Conservation (phyloP, 345 rosid species). For the Dipteronia sinensis region DNA sequence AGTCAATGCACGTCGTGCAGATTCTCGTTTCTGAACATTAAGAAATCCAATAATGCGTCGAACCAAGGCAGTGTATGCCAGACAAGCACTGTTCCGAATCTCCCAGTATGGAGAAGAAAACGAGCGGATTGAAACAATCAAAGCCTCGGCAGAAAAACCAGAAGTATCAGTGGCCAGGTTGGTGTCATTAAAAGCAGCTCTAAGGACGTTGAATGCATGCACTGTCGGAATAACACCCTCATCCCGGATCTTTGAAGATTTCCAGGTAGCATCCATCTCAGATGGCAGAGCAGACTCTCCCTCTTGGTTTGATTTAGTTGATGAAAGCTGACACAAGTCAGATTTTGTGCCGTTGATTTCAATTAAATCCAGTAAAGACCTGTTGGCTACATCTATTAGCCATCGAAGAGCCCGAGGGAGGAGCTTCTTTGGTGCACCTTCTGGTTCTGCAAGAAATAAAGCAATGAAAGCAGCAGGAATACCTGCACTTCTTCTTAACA, state of each 20-base stretch:
- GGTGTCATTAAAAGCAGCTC: conserved; percentile 90
- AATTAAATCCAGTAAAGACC: conserved; percentile 44
- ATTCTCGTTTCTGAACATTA: conserved; percentile 88
- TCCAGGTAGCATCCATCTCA: conserved; percentile 44
- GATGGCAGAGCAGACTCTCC: conserved; percentile 24
- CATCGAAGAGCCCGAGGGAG: conserved; percentile 82
- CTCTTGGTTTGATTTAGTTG: conserved; percentile 30
- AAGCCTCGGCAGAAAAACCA: conserved; percentile 92
- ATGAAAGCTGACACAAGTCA: conserved; percentile 29
- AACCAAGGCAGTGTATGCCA: conserved; percentile 85
- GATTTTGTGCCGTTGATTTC: conserved; percentile 30
- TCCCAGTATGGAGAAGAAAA: conserved; percentile 98
- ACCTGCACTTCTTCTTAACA: conserved; percentile 97
- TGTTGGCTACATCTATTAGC: conserved; percentile 77
- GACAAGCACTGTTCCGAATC: conserved; percentile 92
- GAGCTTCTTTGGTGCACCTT: conserved; percentile 93
- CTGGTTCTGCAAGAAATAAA: conserved; percentile 91
- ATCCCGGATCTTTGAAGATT: conserved; percentile 77
- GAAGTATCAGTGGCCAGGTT: conserved; percentile 95
- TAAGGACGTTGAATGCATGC: conserved; percentile 90
- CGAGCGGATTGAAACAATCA: conserved; percentile 74
- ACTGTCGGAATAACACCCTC: conserved; percentile 95
- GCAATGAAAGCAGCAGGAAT: conserved; percentile 97
- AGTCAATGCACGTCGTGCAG: conserved; percentile 77
- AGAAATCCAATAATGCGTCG: conserved; percentile 93